Percentiles rank a stretch among this genome's conserved stretches.
Conservation (phyloP, 345 rosid genomes). For the Camelina sativa region DNA sequence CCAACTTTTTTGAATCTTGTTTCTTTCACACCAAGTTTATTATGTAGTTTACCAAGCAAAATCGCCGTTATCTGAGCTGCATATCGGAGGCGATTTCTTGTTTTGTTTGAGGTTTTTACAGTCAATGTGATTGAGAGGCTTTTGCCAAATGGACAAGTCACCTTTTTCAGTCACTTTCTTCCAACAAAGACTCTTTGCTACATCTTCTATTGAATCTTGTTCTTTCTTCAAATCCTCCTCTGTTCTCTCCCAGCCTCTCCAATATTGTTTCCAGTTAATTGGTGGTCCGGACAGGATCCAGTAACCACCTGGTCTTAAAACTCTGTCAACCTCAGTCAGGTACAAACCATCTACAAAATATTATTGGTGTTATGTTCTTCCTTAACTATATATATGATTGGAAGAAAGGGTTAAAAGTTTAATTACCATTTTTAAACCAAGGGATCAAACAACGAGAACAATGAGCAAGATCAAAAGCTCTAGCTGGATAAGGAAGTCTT, state of each 20-base stretch:
- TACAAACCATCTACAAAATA: constrained; percentile 73
- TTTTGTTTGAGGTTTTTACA: constrained; percentile 57
- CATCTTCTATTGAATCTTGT: constrained; percentile 84
- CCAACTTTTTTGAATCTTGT: not conserved
- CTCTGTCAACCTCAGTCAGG: constrained; percentile 84
- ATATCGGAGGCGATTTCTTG: constrained; percentile 63
- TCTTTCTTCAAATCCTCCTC: constrained; percentile 78
- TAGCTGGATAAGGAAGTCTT: constrained; percentile 91
- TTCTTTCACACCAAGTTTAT: too few species aligned
- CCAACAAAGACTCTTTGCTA: constrained; percentile 88
- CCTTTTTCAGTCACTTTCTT: constrained; percentile 77
- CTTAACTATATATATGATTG: not conserved
- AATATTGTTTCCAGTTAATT: constrained; percentile 80
- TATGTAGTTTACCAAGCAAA: constrained; percentile 61
- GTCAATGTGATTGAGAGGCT: constrained; percentile 86
- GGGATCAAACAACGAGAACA: constrained; percentile 98
- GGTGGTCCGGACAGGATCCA: constrained; percentile 99
- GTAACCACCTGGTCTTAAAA: constrained; percentile 95
- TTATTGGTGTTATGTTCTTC: constrained; percentile 12
- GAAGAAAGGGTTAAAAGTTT: not conserved
- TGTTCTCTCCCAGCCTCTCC: constrained; percentile 97
- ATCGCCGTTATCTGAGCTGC: constrained; percentile 74
- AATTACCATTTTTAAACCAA: constrained; percentile 68
- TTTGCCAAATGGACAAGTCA: constrained; percentile 79
- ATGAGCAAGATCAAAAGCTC: constrained; percentile 97